A percentile compares a stretch with the other conserved stretches of the same genome.
Evolutionary conservation across 371 early-diverging fungal species (phyloP).

Genomic region (Lichtheimia hyalospora): DNA sequence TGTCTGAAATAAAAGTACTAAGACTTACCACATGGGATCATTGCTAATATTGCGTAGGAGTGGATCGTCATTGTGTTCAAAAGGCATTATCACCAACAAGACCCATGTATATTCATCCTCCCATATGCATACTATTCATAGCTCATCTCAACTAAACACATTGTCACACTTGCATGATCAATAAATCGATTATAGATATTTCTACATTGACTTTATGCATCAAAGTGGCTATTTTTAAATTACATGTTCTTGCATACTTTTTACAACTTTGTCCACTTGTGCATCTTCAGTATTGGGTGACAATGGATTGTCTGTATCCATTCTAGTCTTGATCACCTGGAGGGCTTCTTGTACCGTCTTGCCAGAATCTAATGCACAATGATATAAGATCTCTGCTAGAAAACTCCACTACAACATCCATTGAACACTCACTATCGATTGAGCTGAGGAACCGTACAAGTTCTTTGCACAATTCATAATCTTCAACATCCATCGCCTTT

Average conservation of each 20-base stretch:
- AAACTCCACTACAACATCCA: background rate
- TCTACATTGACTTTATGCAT: too few species aligned
- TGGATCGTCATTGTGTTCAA: too few species aligned
- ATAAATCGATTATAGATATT: too few species aligned
- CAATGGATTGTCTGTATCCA: slow-evolving; percentile 22
- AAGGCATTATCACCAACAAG: too few species aligned
- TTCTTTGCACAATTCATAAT: slow-evolving; percentile 82
- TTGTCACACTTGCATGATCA: too few species aligned
- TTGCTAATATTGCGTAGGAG: too few species aligned
- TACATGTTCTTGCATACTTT: slow-evolving; percentile 26
- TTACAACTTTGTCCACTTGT: slow-evolving; percentile 33
- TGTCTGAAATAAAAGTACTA: too few species aligned
- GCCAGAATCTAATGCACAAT: slow-evolving; percentile 29
- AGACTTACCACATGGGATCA: too few species aligned
- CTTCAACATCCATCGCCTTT: slow-evolving; percentile 71
- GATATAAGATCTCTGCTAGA: background rate
- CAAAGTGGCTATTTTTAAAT: background rate
- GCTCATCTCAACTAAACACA: too few species aligned
- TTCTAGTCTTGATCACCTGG: slow-evolving; percentile 34
- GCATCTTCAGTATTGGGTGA: slow-evolving; percentile 26
- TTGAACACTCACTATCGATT: slow-evolving; percentile 64
- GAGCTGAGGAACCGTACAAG: slow-evolving; percentile 79
- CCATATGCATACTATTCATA: too few species aligned
- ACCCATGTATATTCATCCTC: too few species aligned
- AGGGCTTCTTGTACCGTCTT: slow-evolving; percentile 42